A percentile compares a stretch with the other conserved stretches of the same genome.
Evolutionary conservation across 805 yeast genomes (phyloP).

Genomic region (Lipomyces sp.): DNA sequence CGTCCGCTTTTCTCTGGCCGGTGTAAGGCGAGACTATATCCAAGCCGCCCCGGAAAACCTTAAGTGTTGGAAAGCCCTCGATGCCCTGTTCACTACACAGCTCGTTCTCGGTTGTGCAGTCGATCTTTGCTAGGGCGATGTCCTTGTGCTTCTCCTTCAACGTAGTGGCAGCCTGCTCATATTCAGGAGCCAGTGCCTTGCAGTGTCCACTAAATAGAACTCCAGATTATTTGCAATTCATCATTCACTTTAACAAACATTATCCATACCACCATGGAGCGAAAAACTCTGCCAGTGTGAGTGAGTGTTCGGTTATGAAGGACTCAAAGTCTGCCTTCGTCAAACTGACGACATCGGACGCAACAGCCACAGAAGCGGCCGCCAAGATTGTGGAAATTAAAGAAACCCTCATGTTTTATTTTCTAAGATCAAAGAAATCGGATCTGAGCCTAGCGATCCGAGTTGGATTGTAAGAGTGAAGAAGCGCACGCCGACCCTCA

Average conservation of each 20-base stretch:
- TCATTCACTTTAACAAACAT: background rate
- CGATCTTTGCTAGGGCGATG: constrained; percentile 79
- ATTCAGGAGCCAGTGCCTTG: constrained; percentile 83
- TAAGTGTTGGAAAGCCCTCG: constrained; percentile 84
- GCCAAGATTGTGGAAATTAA: constrained; percentile 22
- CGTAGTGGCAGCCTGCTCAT: constrained; percentile 68
- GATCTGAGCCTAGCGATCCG: background rate
- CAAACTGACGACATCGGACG: constrained; percentile 85
- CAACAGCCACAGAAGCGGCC: constrained; percentile 48
- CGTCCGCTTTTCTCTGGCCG: constrained; percentile 82
- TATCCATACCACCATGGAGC: constrained; percentile 76
- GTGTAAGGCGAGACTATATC: constrained; percentile 65
- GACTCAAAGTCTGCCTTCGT: constrained; percentile 66
- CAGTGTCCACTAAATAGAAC: constrained; percentile 70
- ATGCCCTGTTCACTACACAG: constrained; percentile 70
- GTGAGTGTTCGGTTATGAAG: constrained; percentile 71
- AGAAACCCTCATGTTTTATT: constrained; percentile 27
- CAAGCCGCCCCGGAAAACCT: constrained; percentile 63
- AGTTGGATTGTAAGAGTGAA: background rate
- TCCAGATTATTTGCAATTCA: background rate
- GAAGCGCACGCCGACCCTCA: background rate
- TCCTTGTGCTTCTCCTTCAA: constrained; percentile 63
- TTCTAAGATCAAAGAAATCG: background rate
- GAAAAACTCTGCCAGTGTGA: constrained; percentile 84
- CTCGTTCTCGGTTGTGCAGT: constrained; percentile 78